Percentiles rank a stretch among this genome's conserved stretches.
phyloP scores from a whole-genome alignment of 2,329 filamentous ascomycete species.

The Byssoonygena ceratinophila region DNA sequence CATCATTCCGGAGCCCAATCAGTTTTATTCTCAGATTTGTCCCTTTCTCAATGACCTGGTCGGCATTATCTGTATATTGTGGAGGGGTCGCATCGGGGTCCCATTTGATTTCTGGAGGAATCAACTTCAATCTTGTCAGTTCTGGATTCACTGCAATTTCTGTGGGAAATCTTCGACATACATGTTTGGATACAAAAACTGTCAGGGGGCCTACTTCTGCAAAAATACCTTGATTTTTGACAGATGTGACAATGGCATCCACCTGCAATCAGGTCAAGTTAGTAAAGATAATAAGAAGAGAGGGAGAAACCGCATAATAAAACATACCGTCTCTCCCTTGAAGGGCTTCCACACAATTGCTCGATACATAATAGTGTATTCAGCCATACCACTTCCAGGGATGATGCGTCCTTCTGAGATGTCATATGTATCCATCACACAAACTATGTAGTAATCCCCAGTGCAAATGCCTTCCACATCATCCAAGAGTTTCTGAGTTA shows the following conservation, averaged over 20 bases:
- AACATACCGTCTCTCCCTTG: slow-evolving; percentile 86
- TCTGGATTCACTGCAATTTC: slow-evolving; percentile 24
- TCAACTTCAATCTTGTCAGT: slow-evolving; percentile 51
- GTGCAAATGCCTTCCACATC: slow-evolving; percentile 94
- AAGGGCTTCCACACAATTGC: slow-evolving; percentile 97
- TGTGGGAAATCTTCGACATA: slow-evolving; percentile 41
- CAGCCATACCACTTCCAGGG: slow-evolving; percentile 79
- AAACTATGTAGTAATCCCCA: slow-evolving; percentile 94
- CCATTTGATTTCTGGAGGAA: slow-evolving; percentile 84
- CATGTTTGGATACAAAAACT: slow-evolving; percentile 53
- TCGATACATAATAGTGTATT: slow-evolving; percentile 90
- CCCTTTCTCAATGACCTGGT: slow-evolving; percentile 84
- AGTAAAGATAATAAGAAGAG: not conserved
- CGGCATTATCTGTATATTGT: slow-evolving; percentile 89
- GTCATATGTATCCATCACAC: slow-evolving; percentile 92
- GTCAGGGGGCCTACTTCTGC: slow-evolving; percentile 40
- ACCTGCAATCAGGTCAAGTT: slow-evolving; percentile 48
- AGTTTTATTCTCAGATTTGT: slow-evolving; percentile 91
- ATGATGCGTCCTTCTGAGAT: slow-evolving; percentile 89
- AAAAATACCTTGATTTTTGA: slow-evolving; percentile 81
- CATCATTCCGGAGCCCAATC: slow-evolving; percentile 84
- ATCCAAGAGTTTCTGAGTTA: slow-evolving; percentile 77
- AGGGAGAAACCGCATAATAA: not conserved
- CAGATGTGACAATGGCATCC: slow-evolving; percentile 83
- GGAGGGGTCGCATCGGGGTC: slow-evolving; percentile 94